Percentiles rank a stretch among this genome's conserved stretches.
Evolutionary conservation across 768 basidiomycete species (phyloP).

Genomic region (Vishniacozyma victoriae): DNA sequence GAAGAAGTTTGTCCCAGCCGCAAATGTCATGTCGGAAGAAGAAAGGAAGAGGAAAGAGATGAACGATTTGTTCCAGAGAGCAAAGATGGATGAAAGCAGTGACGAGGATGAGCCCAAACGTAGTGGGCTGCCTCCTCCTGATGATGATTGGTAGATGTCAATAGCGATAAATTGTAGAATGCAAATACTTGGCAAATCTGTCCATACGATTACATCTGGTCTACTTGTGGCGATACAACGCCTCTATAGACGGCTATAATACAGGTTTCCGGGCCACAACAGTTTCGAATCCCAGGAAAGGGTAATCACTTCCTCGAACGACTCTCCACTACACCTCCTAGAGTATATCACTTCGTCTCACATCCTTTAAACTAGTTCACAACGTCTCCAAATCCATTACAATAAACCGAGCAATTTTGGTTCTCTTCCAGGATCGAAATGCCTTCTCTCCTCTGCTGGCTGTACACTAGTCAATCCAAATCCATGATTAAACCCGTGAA

Average conservation of each 20-base stretch:
- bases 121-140: slow-evolving; percentile 28
- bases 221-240: no score
- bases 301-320: no score
- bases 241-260: no score
- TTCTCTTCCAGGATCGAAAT: slow-evolving; percentile 33
- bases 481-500: no score
- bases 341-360: no score
- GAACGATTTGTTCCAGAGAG: slow-evolving; percentile 45
- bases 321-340: no score
- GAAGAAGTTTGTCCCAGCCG: slow-evolving; percentile 25
- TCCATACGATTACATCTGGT: not conserved
- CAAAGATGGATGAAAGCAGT: slow-evolving; percentile 42
- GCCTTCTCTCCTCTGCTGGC: slow-evolving; percentile 12
- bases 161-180: no score
- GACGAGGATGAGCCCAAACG: slow-evolving; percentile 36
- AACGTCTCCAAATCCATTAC: no score
- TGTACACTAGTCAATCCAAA: no score
- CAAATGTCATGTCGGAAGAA: slow-evolving; percentile 42
- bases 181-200: not conserved
- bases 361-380: no score
- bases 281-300: no score
- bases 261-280: no score
- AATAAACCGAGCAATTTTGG: slow-evolving; percentile 28
- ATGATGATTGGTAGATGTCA: slow-evolving; percentile 38
- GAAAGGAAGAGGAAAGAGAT: slow-evolving; percentile 43